Base-by-base conservation (phyloP, 75 land plant species). In the Azolla pinnata region DNA sequence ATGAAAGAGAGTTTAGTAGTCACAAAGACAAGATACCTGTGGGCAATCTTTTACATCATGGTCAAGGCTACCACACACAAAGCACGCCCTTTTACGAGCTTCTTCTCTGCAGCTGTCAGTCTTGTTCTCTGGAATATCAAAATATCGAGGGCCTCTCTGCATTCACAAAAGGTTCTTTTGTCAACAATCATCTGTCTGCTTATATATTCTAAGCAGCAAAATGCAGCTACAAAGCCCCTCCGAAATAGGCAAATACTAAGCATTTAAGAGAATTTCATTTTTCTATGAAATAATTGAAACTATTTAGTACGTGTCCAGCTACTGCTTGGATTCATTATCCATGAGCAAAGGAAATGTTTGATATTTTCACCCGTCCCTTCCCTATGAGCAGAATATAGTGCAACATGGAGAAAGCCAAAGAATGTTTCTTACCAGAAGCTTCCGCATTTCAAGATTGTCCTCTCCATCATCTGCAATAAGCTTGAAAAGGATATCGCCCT, bases 101-200 rank as follows among this genome's bases (percentile, higher is more conserved):
- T 67, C 71, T 33, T 62, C 44, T 10, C 62, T 59, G 62, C 96
- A 89, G 30, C 73, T 68, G 7, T 35, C 73, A 18, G 80, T 62
- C 21, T n/a, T 34, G 64, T 65, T 56, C 17, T 64, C 73, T 56
- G 73, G 81, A 2, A 78, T 84, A 71, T 90, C 87, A 68, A 90
- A 90, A 58, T 90, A 90, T 32, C 96, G 80, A 26, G 87, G 87
- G 12, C 84, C 91, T 25, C 96, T 74, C 96, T 90, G 73, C 24
- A 27, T 23, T 23, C 33, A 23, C n/a, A 33, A 8, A 7, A 21
- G 17, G 38, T 53, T 4, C 53, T 17, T 29, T 29, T 14, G 31
- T 30, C 23, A 5, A 25, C 65, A n/a, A n/a, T n/a, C n/a, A n/a
- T n/a, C n/a, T n/a, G n/a, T n/a, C n/a, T n/a, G n/a, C n/a, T n/a